Base-by-base conservation (phyloP, 2,329 filamentous ascomycete species). In the Aspergillus ruber region DNA sequence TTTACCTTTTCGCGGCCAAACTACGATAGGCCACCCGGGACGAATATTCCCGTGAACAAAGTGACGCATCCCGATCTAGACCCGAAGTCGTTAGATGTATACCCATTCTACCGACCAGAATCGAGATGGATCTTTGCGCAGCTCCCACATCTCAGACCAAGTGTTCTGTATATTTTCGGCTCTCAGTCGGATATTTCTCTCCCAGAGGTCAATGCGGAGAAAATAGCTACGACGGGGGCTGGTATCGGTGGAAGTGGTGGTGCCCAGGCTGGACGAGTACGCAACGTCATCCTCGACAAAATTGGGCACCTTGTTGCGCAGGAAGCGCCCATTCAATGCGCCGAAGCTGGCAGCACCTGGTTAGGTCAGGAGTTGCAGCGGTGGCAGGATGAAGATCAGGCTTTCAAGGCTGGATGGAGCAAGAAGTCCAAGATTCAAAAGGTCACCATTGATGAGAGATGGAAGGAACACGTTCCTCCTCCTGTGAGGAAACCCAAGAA, bases 291-390 rank as follows among this genome's bases (percentile, higher is more conserved):
- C 13, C 68, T 93, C 6, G 70, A 84, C 23, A 78, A 77, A 0
- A 74, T 77, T 5, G 89, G 90, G 0, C 91, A 97, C 66, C 67
- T 96, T 38, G 80, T 96, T 23, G 85, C 90, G 0, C 87, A 95
- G 80, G 90, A 95, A 67, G 78, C 80, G 35, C 86, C 87, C 0
- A 71, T 60, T 2, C 74, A 80, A 58, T 86, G 84, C 52, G 90
- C 88, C 1, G 72, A 78, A 49, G 61, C 78, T 15, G 76, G 79
- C 0, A 78, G 77, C 0, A 61, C 64, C 21, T 88, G 82, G 74
- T 65, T 87, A 47, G 73, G 65, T 0, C 58, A 61, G n/a, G 81
- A 85, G 62, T 54, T 86, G 53, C 62, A 68, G 38, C 65, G 72
- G 23, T 86, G 83, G 81, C 69, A 74, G 52, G 65, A 59, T 2